Evolutionary conservation across 495 filamentous ascomycete species (phyloP).

Genomic region (Neurospora sp.): DNA sequence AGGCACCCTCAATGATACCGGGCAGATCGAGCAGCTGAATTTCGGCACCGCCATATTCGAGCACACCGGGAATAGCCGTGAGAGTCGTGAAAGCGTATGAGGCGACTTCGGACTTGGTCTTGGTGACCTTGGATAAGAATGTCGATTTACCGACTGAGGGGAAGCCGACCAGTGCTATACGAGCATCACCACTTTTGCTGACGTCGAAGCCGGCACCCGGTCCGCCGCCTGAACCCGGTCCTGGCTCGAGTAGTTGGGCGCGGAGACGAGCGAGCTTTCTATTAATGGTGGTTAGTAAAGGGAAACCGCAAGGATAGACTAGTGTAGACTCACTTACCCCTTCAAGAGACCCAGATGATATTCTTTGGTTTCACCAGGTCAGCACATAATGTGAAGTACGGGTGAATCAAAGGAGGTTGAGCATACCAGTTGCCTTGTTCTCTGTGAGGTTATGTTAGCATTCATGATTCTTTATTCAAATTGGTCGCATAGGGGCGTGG

Average conservation of each 20-base stretch:
- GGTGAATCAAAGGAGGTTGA: not conserved
- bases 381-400: conserved; percentile 1
- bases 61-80: conserved; percentile 93
- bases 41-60: conserved; percentile 97
- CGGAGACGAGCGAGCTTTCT: conserved; percentile 94
- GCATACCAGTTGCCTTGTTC: conserved; percentile 94
- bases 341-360: conserved; percentile 97
- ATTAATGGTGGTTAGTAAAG: conserved; percentile 7
- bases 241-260: conserved; percentile 91
- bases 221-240: conserved; percentile 67
- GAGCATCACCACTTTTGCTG: conserved; percentile 91
- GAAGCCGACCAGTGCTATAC: conserved; percentile 95
- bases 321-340: conserved; percentile 49
- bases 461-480: conserved; percentile 9
- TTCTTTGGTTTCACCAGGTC: conserved; percentile 42
- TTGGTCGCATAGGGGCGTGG: not conserved
- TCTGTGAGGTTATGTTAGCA: conserved; percentile 47
- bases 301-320: not conserved
- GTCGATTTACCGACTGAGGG: conserved; percentile 99
- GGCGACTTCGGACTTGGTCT: conserved; percentile 93
- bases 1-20: conserved; percentile 95
- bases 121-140: conserved; percentile 97
- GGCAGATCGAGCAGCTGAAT: conserved; percentile 98
- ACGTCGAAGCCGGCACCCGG: conserved; percentile 83
- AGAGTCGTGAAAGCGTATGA: conserved; percentile 97